Evolutionary conservation across 176 grass and related monocot species (phyloP), one percentile per base, ranked within the genome.

Genomic region (Pharus latifolius): DNA sequence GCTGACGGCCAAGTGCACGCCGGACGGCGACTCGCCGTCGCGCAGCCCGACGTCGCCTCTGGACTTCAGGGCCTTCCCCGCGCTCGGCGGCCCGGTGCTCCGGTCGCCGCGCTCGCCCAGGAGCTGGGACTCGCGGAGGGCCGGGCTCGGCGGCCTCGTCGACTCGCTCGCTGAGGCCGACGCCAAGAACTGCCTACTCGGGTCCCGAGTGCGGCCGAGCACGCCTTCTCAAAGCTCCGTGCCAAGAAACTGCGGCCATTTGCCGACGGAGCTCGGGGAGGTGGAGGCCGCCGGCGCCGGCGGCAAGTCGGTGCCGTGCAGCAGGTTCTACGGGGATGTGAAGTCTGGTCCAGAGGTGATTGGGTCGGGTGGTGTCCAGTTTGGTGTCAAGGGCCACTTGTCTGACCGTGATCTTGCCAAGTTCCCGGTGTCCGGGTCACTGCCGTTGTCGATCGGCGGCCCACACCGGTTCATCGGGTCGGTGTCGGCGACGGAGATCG

Each of bases 11-110:
- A 92, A 80, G 74, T 79, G 77, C 28, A 60, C 57, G 9, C 49
- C 65, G 28, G 88, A 99, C 68, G 73, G 63, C 50, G 75, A 80
- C 38, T 88, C 86, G 19, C 73, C 87, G 44, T 72, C 57, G 34
- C 83, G 84, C 55, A 92, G 89, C 83, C 89, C 94, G 20, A 98
- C 75, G 25, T 98, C 95, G 75, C 95, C 95, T 65, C 76, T 98
- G n/a, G 87, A 98, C 56, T 73, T 74, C 67, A 83, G 86, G 87
- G 49, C 54, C 45, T 84, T 87, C 67, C 31, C 80, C 38, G 30
- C 77, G 42, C 82, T 66, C 18, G 73, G 66, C 31, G 74, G 74
- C 31, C 65, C 67, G 20, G 19, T 73, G 37, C 82, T 85, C 59
- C 74, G 59, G 6, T 84, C 81, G 24, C 83, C 70, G 23, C 63